These are phyloP conservation scores for Agapanthus africanus DNA, from an alignment of 106 monocot genomes.

Conservation along the genomic window DNA sequence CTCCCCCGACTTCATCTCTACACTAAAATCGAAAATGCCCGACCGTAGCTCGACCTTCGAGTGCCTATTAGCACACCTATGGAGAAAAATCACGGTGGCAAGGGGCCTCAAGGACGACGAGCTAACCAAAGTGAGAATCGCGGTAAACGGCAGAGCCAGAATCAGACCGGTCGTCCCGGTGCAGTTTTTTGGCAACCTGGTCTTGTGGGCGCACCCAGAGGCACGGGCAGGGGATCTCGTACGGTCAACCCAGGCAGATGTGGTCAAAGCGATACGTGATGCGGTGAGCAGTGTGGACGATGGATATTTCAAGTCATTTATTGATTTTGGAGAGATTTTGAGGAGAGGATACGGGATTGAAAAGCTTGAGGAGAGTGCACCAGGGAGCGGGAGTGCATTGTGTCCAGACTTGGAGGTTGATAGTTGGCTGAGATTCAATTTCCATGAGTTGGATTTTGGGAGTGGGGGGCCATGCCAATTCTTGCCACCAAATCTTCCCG, in stretches of 20 bases:
- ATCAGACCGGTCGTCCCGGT: conserved; percentile 21
- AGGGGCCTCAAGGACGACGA: conserved; percentile 17
- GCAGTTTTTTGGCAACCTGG: conserved; percentile 43
- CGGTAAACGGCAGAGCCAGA: conserved; percentile 45
- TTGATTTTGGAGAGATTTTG: conserved; percentile 44
- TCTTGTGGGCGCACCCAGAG: conserved; percentile 21
- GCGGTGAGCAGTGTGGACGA: conserved; percentile 24
- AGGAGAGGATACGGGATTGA: conserved; percentile 5
- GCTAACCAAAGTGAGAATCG: conserved; percentile 22
- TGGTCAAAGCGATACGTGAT: conserved; percentile 17
- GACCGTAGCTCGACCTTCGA: conserved; percentile 46
- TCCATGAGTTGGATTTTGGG: conserved; percentile 60
- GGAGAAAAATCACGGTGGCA: conserved; percentile 47
- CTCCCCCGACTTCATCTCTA: conserved; percentile 21
- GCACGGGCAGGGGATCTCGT: conserved; percentile 23
- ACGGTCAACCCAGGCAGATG: conserved; percentile 1
- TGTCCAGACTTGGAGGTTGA: conserved; percentile 55
- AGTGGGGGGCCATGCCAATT: conserved; percentile 23
- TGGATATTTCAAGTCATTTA: conserved; percentile 53
- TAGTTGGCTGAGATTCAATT: conserved; percentile 60
- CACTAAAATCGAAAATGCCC: conserved; percentile 10
- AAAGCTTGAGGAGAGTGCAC: conserved; percentile 16
- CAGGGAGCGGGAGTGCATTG: conserved; percentile 16
- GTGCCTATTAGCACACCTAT: conserved; percentile 47
- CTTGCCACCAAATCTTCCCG: conserved; percentile 27